phyloP scores from a whole-genome alignment of 106 monocot species.

The Acorus gramineus region DNA sequence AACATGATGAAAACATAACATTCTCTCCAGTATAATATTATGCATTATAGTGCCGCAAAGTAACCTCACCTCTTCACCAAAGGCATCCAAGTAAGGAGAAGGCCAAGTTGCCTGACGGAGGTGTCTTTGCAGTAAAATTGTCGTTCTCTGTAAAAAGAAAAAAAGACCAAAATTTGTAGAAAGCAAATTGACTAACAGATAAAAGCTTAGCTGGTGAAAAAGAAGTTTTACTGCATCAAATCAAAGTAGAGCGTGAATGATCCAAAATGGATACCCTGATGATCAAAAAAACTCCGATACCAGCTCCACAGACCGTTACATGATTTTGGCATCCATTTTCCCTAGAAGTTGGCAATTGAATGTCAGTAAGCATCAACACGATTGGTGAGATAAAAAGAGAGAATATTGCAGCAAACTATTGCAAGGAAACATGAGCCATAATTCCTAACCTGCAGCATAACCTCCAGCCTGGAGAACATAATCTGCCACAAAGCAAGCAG shows the following conservation, averaged over 20 bases:
- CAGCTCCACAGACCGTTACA: conserved; percentile 71
- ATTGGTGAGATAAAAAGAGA: not conserved
- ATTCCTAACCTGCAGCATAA: conserved; percentile 61
- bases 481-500: conserved; percentile 80
- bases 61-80: conserved; percentile 86
- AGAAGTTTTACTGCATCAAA: not conserved
- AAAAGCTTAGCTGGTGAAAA: not conserved
- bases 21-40: too few species aligned
- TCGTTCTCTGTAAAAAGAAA: conserved; percentile 54
- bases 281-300: conserved; percentile 78
- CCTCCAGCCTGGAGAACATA: conserved; percentile 61
- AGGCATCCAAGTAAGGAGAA: conserved; percentile 90
- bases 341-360: conserved; percentile 24
- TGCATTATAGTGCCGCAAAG: not conserved
- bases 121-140: conserved; percentile 72
- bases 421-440: not conserved
- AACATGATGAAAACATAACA: too few species aligned
- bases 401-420: not conserved
- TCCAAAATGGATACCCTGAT: conserved; percentile 45
- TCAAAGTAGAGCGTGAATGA: not conserved
- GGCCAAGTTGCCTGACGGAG: conserved; percentile 64
- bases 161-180: not conserved
- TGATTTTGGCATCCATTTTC: conserved; percentile 62
- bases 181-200: conserved; percentile 5
- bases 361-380: too few species aligned